Evolutionary conservation across 1,284 basidiomycete species (phyloP).

Genomic region (Cryptococcus maquisensis): DNA sequence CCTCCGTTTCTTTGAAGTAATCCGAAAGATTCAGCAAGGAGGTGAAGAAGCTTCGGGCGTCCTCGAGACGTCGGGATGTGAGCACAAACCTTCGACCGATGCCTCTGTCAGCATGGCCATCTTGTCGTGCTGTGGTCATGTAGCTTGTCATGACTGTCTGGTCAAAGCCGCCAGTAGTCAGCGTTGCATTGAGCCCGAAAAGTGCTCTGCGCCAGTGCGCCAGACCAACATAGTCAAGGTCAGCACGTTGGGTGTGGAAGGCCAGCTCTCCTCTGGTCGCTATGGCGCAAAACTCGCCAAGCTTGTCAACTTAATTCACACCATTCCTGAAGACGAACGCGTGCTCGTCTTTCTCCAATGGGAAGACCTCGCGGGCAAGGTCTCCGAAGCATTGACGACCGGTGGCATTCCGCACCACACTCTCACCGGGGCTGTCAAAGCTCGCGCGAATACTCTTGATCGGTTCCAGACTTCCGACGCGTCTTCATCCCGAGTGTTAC

Average conservation of each 20-base stretch:
- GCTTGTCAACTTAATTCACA: constrained; percentile 77
- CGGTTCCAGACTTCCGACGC: constrained; percentile 70
- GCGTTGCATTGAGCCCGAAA: constrained; percentile 69
- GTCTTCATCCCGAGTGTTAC: constrained; percentile 60
- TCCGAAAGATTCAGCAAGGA: constrained; percentile 79
- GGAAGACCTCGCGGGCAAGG: constrained; percentile 84
- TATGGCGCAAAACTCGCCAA: constrained; percentile 86
- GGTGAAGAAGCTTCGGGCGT: constrained; percentile 51
- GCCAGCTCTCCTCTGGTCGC: constrained; percentile 67
- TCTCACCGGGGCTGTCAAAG: constrained; percentile 71
- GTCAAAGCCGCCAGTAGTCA: constrained; percentile 66
- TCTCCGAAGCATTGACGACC: constrained; percentile 70
- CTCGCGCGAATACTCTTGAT: constrained; percentile 74
- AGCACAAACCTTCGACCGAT: constrained; percentile 49
- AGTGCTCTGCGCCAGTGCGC: constrained; percentile 68
- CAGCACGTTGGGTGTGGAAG: constrained; percentile 75
- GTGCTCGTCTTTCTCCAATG: constrained; percentile 92
- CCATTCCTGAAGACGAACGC: constrained; percentile 69
- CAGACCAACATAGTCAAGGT: constrained; percentile 76
- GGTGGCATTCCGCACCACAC: constrained; percentile 73
- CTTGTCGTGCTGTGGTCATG: constrained; percentile 84
- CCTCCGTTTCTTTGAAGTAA: constrained; percentile 81
- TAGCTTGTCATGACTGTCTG: constrained; percentile 72
- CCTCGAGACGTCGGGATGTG: constrained; percentile 29
- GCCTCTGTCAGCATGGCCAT: constrained; percentile 70